phyloP scores from a whole-genome alignment of 805 yeast species.

The Priceomyces castillae region DNA sequence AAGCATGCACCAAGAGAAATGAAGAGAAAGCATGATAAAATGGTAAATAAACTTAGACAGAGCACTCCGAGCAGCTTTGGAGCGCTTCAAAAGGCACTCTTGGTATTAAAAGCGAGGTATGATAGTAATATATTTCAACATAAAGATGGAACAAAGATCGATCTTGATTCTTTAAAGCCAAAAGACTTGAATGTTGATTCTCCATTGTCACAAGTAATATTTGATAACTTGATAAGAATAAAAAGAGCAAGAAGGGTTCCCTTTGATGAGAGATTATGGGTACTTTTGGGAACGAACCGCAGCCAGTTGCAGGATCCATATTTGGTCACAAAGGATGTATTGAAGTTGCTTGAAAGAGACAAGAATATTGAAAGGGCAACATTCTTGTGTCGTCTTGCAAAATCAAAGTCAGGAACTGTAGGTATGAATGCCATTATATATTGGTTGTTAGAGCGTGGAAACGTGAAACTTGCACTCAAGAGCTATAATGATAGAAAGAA shows the following conservation, averaged over 20 bases:
- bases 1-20: constrained; percentile 15
- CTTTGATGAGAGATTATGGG: constrained; percentile 47
- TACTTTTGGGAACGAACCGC: constrained; percentile 58
- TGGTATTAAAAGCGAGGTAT: constrained; percentile 28
- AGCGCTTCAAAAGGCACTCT: constrained; percentile 20
- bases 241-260: constrained; percentile 22
- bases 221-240: constrained; percentile 27
- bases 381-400: constrained; percentile 47
- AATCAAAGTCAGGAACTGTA: constrained; percentile 47
- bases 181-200: constrained; percentile 22
- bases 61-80: constrained; percentile 6
- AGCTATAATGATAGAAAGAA: constrained; percentile 55
- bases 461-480: constrained; percentile 48
- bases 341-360: constrained; percentile 48
- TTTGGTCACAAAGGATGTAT: constrained; percentile 52
- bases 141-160: constrained; percentile 21
- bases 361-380: constrained; percentile 51
- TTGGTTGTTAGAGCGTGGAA: constrained; percentile 43
- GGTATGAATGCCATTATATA: constrained; percentile 63
- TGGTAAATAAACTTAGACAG: background rate
- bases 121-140: constrained; percentile 25
- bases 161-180: constrained; percentile 21
- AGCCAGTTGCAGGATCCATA: constrained; percentile 58
- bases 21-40: constrained; percentile 7
- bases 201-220: constrained; percentile 21